Conservation (phyloP, 345 rosid species). For the Eucalyptus caleyi region DNA sequence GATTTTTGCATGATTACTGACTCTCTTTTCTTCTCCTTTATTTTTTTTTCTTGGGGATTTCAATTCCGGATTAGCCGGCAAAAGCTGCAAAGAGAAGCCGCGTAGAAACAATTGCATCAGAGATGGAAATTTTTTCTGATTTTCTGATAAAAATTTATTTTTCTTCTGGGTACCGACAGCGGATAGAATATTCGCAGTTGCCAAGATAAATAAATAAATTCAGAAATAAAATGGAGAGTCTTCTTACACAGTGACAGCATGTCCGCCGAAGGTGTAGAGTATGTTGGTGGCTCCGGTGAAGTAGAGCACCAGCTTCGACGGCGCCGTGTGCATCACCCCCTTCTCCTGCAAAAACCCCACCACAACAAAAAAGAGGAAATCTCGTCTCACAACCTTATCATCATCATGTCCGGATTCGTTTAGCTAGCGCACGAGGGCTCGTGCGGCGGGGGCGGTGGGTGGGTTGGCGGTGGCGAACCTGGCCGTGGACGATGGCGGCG, state of each 20-base stretch:
- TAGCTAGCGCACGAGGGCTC: background rate
- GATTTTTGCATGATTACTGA: background rate
- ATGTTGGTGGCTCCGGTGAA: slow-evolving; percentile 99
- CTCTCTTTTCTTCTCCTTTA: background rate
- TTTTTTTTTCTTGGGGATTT: background rate
- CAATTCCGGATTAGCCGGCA: slow-evolving; percentile 29
- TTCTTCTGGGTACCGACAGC: background rate
- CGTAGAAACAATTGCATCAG: slow-evolving; percentile 22
- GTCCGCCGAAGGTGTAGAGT: slow-evolving; percentile 96
- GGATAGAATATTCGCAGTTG: background rate
- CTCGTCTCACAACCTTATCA: background rate
- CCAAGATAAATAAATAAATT: background rate
- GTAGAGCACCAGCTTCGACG: slow-evolving; percentile 76
- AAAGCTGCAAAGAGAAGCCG: slow-evolving; percentile 87
- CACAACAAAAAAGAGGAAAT: background rate
- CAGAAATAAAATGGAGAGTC: background rate
- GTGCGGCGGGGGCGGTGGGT: background rate
- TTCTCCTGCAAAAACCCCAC: slow-evolving; percentile 19
- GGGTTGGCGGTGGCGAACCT: slow-evolving; percentile 16
- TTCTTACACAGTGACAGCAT: slow-evolving; percentile 98
- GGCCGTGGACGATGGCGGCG: slow-evolving; percentile 78
- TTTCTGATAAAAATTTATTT: background rate
- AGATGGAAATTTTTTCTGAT: background rate
- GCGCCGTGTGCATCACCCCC: slow-evolving; percentile 67
- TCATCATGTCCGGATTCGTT: background rate